Conservation (phyloP, 768 basidiomycete genomes). For the Cytidiella melzeri region DNA sequence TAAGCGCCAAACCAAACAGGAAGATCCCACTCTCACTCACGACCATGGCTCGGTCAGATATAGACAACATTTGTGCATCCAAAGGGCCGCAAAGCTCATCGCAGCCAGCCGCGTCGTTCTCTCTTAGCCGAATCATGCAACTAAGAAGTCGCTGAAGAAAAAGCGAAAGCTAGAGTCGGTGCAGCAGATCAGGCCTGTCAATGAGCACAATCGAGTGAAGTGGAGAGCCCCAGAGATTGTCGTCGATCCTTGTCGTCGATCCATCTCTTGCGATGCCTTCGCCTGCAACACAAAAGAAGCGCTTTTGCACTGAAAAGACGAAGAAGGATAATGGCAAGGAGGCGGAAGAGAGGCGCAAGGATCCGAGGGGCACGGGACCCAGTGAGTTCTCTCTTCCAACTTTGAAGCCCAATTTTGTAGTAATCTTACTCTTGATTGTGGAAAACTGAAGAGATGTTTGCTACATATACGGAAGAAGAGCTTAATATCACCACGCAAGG, state of each 20-base stretch:
- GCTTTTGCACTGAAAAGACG: constrained; percentile 12
- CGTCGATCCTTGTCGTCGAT: constrained; percentile 60
- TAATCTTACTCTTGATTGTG: constrained; percentile 44
- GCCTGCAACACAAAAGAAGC: constrained; percentile 30
- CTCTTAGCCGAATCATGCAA: constrained; percentile 14
- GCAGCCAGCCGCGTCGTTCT: constrained; percentile 23
- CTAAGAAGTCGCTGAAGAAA: constrained; percentile 44
- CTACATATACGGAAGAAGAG: constrained; percentile 78
- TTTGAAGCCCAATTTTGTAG: too few relatives aligned
- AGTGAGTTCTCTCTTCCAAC: constrained; percentile 59
- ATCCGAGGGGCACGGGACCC: constrained; percentile 68
- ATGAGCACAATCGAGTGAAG: constrained; percentile 20
- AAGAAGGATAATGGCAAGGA: constrained; percentile 24
- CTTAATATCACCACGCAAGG: constrained; percentile 61
- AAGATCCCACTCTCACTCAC: constrained; percentile 4
- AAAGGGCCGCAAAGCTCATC: constrained; percentile 14
- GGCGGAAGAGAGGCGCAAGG: constrained; percentile 51
- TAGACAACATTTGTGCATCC: constrained; percentile 71
- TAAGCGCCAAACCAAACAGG: constrained; percentile 5
- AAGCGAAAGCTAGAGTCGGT: constrained; percentile 26
- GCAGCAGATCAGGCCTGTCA: constrained; percentile 11
- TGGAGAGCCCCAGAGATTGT: constrained; percentile 49
- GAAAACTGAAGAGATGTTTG: constrained; percentile 75
- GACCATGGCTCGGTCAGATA: constrained; percentile 59
- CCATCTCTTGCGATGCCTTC: constrained; percentile 38